Evolutionary conservation across 2,329 filamentous ascomycete species (phyloP).

Genomic region (Microdochium bolleyi): DNA sequence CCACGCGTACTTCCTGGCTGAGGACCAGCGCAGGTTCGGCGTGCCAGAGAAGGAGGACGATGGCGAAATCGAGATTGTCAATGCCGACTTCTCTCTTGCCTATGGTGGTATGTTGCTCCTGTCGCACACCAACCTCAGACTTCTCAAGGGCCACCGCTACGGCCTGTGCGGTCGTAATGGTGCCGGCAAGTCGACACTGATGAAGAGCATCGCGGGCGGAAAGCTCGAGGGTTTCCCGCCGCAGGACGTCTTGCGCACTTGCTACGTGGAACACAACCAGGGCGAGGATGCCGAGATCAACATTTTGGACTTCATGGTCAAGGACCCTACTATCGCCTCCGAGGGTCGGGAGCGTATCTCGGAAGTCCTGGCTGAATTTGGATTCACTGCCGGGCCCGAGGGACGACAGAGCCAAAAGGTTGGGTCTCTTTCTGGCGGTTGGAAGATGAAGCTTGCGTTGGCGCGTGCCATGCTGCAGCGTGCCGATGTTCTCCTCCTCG

Average conservation of each 20-base stretch:
- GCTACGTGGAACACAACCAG: conserved; percentile 99
- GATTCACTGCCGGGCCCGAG: conserved; percentile 83
- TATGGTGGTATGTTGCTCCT: conserved; percentile 97
- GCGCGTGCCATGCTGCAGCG: conserved; percentile 94
- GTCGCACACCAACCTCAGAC: conserved; percentile 88
- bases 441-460: conserved; percentile 99
- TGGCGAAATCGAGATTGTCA: conserved; percentile 92
- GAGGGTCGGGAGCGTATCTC: conserved; percentile 77
- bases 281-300: conserved; percentile 95
- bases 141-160: conserved; percentile 95
- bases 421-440: conserved; percentile 91
- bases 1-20: conserved; percentile 70
- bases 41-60: conserved; percentile 81
- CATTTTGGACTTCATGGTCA: conserved; percentile 86
- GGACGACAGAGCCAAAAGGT: conserved; percentile 85
- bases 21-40: conserved; percentile 83
- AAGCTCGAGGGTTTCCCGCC: conserved; percentile 96
- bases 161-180: conserved; percentile 96
- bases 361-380: conserved; percentile 79
- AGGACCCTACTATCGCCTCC: conserved; percentile 77
- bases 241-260: conserved; percentile 86
- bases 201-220: conserved; percentile 90
- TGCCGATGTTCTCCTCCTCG: conserved; percentile 91
- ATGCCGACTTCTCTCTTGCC: conserved; percentile 92
- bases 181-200: conserved; percentile 97